A percentile compares a stretch with the other conserved stretches of the same genome.
Evolutionary conservation across 2,329 filamentous ascomycete genomes (phyloP).

Genomic region (Cordyceps sp.): DNA sequence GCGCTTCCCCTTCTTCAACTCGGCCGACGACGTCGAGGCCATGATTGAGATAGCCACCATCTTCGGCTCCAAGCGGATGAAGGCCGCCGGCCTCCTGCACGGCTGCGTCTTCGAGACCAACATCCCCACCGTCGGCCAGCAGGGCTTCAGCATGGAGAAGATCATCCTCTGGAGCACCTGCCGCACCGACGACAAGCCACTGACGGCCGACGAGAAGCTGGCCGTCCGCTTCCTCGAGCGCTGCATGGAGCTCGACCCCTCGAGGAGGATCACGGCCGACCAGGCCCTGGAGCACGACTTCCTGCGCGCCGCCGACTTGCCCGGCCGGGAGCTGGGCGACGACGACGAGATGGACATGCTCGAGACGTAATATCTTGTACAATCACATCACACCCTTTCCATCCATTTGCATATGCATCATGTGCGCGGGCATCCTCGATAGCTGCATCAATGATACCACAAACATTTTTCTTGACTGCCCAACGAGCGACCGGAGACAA

Average conservation of each 20-base stretch:
- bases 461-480: no score
- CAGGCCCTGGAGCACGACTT: constrained; percentile 63
- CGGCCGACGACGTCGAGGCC: constrained; percentile 92
- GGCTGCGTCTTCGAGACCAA: constrained; percentile 86
- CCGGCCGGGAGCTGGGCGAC: constrained; percentile 16
- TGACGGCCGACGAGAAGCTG: constrained; percentile 52
- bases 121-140: constrained; percentile 75
- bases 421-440: no score
- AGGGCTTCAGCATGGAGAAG: constrained; percentile 78
- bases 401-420: no score
- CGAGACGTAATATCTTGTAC: constrained; percentile 15
- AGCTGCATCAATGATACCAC: no score
- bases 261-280: constrained; percentile 54
- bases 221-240: constrained; percentile 56
- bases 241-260: constrained; percentile 64
- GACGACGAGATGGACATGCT: constrained; percentile 40
- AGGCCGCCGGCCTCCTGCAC: constrained; percentile 63
- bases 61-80: constrained; percentile 77
- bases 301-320: constrained; percentile 21
- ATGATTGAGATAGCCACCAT: constrained; percentile 96
- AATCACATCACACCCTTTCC: no score
- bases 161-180: constrained; percentile 92
- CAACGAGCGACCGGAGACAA: no score
- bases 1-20: constrained; percentile 97
- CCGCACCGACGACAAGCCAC: constrained; percentile 39